These are phyloP conservation scores for Hypoxylon sp. DNA, from an alignment of 2,329 filamentous ascomycete genomes.

Conservation along the genomic window DNA sequence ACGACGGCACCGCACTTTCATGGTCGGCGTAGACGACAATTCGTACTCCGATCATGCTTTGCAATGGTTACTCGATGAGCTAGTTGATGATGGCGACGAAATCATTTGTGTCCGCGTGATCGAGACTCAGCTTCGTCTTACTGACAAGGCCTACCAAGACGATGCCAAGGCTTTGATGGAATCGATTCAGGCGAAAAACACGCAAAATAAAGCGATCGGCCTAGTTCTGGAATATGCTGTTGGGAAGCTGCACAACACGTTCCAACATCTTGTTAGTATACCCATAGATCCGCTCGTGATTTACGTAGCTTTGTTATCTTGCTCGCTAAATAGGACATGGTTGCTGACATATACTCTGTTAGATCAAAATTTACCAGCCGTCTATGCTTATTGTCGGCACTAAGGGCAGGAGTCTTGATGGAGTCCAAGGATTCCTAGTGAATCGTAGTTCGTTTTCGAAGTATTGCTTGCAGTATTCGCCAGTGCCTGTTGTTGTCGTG, in stretches of 20 bases:
- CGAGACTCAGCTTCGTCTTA: constrained; percentile 81
- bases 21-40: constrained; percentile 92
- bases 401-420: constrained; percentile 84
- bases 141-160: constrained; percentile 79
- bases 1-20: constrained; percentile 86
- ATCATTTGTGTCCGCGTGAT: constrained; percentile 91
- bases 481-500: constrained; percentile 93
- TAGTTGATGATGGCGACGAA: constrained; percentile 94
- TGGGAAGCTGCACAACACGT: constrained; percentile 90
- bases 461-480: constrained; percentile 93
- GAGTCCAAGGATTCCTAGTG: constrained; percentile 87
- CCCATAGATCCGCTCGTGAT: not conserved
- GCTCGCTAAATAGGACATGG: constrained; percentile 9
- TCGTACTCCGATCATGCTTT: constrained; percentile 93
- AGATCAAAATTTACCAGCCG: constrained; percentile 94
- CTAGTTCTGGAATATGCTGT: constrained; percentile 89
- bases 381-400: constrained; percentile 93
- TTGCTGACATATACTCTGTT: constrained; percentile 33
- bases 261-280: constrained; percentile 84
- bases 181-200: constrained; percentile 83
- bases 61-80: constrained; percentile 91
- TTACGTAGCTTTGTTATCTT: not conserved
- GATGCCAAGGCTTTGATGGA: constrained; percentile 83
- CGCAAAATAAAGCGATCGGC: constrained; percentile 84
- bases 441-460: constrained; percentile 88